phyloP scores from a whole-genome alignment of 805 yeast species.

The Huiozyma sinensis region DNA sequence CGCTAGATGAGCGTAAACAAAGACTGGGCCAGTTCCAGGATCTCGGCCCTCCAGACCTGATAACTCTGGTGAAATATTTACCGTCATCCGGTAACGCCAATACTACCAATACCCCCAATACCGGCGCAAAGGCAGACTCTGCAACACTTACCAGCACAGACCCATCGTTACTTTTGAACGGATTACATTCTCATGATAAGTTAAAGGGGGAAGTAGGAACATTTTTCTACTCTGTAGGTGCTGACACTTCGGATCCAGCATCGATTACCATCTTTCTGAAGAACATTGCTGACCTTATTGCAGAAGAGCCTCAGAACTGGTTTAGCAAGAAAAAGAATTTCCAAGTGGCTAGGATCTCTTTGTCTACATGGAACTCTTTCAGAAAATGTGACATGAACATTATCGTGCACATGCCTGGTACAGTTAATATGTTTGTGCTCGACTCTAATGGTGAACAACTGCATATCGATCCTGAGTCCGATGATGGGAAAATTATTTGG shows the following conservation, averaged over 20 bases:
- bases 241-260: constrained; percentile 66
- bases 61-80: constrained; percentile 29
- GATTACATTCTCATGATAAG: constrained; percentile 26
- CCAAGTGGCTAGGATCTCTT: constrained; percentile 62
- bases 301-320: constrained; percentile 62
- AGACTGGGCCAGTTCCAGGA: constrained; percentile 50
- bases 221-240: constrained; percentile 62
- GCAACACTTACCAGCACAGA: constrained; percentile 8
- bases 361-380: constrained; percentile 53
- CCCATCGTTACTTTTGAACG: constrained; percentile 11
- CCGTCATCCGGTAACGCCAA: constrained; percentile 14
- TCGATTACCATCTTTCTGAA: constrained; percentile 69
- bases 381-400: constrained; percentile 60
- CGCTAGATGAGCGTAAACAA: constrained; percentile 53
- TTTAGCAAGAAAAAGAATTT: constrained; percentile 63
- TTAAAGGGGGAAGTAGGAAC: constrained; percentile 52
- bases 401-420: constrained; percentile 66
- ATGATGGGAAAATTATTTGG: constrained; percentile 47
- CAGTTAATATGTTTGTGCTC: constrained; percentile 39
- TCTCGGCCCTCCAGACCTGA: constrained; percentile 63
- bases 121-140: constrained; percentile 1
- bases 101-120: constrained; percentile 2
- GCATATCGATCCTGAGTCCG: constrained; percentile 25
- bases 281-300: constrained; percentile 51
- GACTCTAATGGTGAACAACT: constrained; percentile 25